A percentile compares a stretch with the other conserved stretches of the same genome.
Conservation (phyloP, 208 protist genomes). For the Trypanosoma cruzi region DNA sequence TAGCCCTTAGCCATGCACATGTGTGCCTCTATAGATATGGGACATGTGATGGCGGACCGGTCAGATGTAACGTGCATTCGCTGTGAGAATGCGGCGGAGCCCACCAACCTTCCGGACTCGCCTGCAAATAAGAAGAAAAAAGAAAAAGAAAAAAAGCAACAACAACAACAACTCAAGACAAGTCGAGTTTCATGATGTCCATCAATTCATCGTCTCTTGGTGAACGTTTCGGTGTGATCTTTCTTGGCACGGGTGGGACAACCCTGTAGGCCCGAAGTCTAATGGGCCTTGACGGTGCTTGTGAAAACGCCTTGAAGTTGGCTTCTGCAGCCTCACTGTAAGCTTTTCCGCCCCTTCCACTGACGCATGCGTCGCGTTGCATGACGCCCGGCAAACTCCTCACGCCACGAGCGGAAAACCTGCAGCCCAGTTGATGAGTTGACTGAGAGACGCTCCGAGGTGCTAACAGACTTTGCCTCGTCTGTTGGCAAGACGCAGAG, state of each 20-base stretch:
- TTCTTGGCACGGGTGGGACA: slow-evolving; percentile 23
- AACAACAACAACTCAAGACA: background rate
- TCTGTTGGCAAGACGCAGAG: background rate
- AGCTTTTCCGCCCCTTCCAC: background rate
- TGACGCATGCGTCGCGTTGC: background rate
- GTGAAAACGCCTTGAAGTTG: background rate
- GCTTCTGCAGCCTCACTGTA: background rate
- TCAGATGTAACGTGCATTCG: no score
- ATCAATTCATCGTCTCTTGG: slow-evolving; percentile 43
- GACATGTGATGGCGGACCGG: no score
- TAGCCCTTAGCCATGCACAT: no score
- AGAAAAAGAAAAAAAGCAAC: slow-evolving; percentile 22
- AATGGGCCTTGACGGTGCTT: background rate
- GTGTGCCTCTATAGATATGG: no score
- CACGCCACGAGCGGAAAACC: background rate
- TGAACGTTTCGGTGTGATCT: slow-evolving; percentile 24
- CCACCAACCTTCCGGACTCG: no score
- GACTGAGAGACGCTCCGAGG: background rate
- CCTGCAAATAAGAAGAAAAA: no score
- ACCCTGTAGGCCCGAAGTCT: slow-evolving; percentile 16
- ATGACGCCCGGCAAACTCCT: background rate
- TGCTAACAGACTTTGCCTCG: background rate
- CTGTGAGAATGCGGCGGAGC: no score
- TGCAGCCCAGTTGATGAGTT: no score
- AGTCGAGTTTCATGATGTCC: slow-evolving; percentile 23